Conservation (phyloP, 1,284 basidiomycete species). For the Retiboletus fuscus region DNA sequence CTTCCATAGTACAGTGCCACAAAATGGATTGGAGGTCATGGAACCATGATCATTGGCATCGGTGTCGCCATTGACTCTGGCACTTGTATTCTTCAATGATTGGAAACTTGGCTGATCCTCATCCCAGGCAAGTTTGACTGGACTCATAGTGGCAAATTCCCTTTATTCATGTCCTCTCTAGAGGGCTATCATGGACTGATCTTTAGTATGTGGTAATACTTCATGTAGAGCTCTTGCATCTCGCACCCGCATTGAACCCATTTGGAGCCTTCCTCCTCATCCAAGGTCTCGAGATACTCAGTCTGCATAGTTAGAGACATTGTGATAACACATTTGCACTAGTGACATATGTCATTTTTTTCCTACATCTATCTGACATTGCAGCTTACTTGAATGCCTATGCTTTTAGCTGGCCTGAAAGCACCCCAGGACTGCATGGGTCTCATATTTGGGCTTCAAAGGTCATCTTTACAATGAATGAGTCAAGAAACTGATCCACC, state of each 20-base stretch:
- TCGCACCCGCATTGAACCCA: constrained; percentile 83
- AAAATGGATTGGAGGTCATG: constrained; percentile 94
- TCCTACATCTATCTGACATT: too few species aligned
- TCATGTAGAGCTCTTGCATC: constrained; percentile 79
- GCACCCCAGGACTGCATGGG: constrained; percentile 82
- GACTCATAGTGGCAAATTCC: constrained; percentile 81
- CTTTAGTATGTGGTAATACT: constrained; percentile 82
- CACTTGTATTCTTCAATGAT: constrained; percentile 33
- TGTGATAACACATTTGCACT: constrained; percentile 80
- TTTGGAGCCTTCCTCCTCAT: constrained; percentile 88
- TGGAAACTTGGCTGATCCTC: background rate
- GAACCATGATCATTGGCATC: constrained; percentile 88
- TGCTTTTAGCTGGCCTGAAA: constrained; percentile 69
- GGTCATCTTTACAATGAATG: constrained; percentile 72
- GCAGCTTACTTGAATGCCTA: background rate
- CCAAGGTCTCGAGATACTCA: constrained; percentile 89
- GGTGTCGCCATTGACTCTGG: constrained; percentile 86
- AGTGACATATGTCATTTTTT: constrained; percentile 61
- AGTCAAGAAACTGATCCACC: constrained; percentile 71
- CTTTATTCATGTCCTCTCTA: constrained; percentile 83
- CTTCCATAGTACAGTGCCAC: constrained; percentile 76
- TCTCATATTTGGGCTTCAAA: constrained; percentile 83
- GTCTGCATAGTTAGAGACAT: constrained; percentile 82
- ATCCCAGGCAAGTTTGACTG: constrained; percentile 85
- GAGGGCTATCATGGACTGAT: constrained; percentile 88